These are phyloP conservation scores for Solanum lignicaule DNA, from an alignment of 257 asterid genomes.

Conservation along the genomic window DNA sequence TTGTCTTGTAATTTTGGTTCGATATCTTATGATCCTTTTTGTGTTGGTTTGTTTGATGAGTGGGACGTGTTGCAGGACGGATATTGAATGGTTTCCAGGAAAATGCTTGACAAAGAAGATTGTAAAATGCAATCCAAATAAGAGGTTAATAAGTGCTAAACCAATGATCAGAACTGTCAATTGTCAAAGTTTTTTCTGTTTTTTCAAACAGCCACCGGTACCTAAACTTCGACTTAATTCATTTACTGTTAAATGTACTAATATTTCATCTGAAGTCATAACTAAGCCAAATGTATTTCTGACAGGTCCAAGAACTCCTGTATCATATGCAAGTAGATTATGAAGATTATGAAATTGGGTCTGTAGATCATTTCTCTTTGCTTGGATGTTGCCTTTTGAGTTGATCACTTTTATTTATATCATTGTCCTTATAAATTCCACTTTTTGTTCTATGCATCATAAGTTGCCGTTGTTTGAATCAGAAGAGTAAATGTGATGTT, in stretches of 20 bases:
- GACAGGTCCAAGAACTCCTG: constrained; percentile 60
- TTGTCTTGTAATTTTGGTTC: not conserved
- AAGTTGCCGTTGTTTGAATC: not conserved
- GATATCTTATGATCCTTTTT: not conserved
- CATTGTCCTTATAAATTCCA: not conserved
- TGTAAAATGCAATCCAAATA: constrained; percentile 24
- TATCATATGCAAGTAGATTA: constrained; percentile 64
- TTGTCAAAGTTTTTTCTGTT: constrained; percentile 73
- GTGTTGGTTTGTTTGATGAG: not conserved
- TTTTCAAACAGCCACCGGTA: constrained; percentile 53
- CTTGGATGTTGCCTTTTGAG: not conserved
- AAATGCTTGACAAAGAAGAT: constrained; percentile 66
- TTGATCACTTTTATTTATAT: not conserved
- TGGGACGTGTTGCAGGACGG: constrained; percentile 35
- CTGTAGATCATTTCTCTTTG: constrained; percentile 10
- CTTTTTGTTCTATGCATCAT: not conserved
- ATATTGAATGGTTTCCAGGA: constrained; percentile 66
- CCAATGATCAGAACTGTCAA: constrained; percentile 49
- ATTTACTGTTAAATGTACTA: not conserved
- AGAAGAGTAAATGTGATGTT: not conserved
- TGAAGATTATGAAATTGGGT: constrained; percentile 49
- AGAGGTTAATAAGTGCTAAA: constrained; percentile 45
- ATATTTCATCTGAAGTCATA: not conserved
- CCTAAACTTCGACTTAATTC: not conserved
- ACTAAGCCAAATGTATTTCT: not conserved